Evolutionary conservation across 148 eudicot species (phyloP).

Genomic region (Fagopyrum esculentum): DNA sequence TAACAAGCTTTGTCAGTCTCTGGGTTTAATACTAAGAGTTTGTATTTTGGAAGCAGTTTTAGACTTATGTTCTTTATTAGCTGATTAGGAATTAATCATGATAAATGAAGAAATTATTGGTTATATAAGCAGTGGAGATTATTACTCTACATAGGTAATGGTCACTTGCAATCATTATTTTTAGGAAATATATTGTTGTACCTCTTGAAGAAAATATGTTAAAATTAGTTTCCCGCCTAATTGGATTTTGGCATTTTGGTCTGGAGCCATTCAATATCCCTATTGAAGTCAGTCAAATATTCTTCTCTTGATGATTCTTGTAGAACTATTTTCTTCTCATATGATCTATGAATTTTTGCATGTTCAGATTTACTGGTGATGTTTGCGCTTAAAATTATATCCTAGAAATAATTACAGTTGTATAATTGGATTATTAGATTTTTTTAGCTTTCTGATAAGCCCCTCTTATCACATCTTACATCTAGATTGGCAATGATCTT

Average conservation of each 20-base stretch:
- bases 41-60: background rate
- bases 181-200: background rate
- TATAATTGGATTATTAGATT: background rate
- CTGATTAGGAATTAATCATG: background rate
- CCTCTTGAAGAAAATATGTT: background rate
- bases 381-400: no score
- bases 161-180: background rate
- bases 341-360: background rate
- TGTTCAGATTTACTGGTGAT: background rate
- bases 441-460: background rate
- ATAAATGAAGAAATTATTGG: background rate
- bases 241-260: no score
- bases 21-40: background rate
- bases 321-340: background rate
- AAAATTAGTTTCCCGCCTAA: no score
- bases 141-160: background rate
- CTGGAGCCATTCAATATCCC: background rate
- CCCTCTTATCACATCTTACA: constrained; percentile 14
- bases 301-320: background rate
- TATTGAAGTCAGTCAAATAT: background rate
- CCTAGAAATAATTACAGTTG: background rate
- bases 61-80: background rate
- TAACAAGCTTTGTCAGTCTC: background rate
- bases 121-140: background rate
- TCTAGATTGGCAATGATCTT: constrained; percentile 75